Evolutionary conservation across 2,329 filamentous ascomycete genomes (phyloP), one percentile per base, ranked within the genome.

Genomic region (Alternaria consortialis): DNA sequence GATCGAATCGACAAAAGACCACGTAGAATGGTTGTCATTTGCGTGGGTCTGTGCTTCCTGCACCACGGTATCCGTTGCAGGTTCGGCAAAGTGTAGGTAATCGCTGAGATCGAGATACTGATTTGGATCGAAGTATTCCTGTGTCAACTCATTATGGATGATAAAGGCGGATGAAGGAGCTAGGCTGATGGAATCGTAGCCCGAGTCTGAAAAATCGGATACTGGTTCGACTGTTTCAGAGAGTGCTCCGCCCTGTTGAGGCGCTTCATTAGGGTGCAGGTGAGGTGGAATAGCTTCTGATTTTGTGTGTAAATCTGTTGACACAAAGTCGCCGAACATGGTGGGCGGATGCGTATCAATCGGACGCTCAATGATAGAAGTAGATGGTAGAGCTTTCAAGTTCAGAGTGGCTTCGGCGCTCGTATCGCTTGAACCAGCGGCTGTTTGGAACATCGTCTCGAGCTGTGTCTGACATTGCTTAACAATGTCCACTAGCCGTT

Each of bases 401-500:
- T 20, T 42, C 5, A 5, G 0, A 42, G 5, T 42, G 2, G 2
- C 20, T 42, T 13, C 39, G 17, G 5, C 20, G 11, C 9, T 42
- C 0, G 27, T 27, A 17, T 59, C 46, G 12, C 13, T n/a, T 27
- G 44, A 15, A 20, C 50, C 23, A 7, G 15, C 12, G 7, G 47
- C 55, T 12, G 61, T 36, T 51, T 68, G 59, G 32, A 65, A 66
- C 62, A 70, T 65, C 1, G 63, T 46, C 5, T 72, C 62, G 2
- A 74, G 60, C 44, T 72, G 66, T 8, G 58, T 58, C 42, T 73
- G 69, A 25, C 70, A 73, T 34, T 69, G 65, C 15, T 58, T 58
- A 0, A 74, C 69, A 27, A 74, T 72, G 46, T 73, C 69, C 2
- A 73, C 64, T 11, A 74, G 68, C 5, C 64, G 61, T n/a, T 71